A percentile compares a stretch with the other conserved stretches of the same genome.
These are phyloP conservation scores for Pyrrhoderma noxium DNA, from an alignment of 1,284 basidiomycete genomes.

Conservation along the genomic window DNA sequence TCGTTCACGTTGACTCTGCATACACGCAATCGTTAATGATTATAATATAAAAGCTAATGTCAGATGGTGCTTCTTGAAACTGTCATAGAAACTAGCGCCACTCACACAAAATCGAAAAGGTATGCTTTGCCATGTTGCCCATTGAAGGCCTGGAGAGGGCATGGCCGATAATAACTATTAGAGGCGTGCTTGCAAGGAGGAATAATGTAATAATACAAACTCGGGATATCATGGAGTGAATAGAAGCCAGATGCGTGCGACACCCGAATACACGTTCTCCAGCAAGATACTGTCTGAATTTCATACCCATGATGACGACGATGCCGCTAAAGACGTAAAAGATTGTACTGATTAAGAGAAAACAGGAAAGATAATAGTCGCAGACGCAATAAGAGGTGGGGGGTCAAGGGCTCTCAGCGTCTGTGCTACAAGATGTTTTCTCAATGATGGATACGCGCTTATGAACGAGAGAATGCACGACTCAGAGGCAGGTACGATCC, in stretches of 20 bases:
- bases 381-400: not conserved
- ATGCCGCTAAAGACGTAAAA: not conserved
- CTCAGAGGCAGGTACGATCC: no score
- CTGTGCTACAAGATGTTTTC: no score
- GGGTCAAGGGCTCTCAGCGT: slow-evolving; percentile 11
- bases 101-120: slow-evolving; percentile 88
- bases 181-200: slow-evolving; percentile 1
- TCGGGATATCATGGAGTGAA: slow-evolving; percentile 87
- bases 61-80: slow-evolving; percentile 2
- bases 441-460: not conserved
- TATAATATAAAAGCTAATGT: not conserved
- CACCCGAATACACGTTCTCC: slow-evolving; percentile 91
- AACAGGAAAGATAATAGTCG: not conserved
- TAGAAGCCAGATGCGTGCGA: slow-evolving; percentile 89
- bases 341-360: not conserved
- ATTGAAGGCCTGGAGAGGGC: slow-evolving; percentile 65
- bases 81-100: slow-evolving; percentile 21
- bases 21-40: slow-evolving; percentile 14
- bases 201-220: slow-evolving; percentile 40
- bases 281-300: slow-evolving; percentile 80
- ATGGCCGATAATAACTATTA: not conserved
- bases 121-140: slow-evolving; percentile 95
- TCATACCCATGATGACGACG: slow-evolving; percentile 66
- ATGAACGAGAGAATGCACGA: not conserved
- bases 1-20: slow-evolving; percentile 81